Evolutionary conservation across 768 basidiomycete genomes (phyloP).

Genomic region (Suillus ampliporus): DNA sequence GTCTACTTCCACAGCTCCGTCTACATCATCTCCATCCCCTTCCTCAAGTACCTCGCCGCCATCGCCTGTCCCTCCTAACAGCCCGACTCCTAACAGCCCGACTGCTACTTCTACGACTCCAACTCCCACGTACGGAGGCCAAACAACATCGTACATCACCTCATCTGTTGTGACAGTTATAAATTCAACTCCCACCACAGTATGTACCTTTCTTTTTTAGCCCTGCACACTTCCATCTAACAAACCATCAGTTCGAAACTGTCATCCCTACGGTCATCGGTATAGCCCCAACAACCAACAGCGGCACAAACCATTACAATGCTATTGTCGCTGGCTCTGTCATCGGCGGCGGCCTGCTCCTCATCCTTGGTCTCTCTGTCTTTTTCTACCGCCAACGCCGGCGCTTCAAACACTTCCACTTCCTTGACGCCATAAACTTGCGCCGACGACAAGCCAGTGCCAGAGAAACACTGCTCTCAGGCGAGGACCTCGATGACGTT

Average conservation of each 20-base stretch:
- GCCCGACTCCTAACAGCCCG: conserved; percentile 8
- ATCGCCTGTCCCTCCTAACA: not conserved
- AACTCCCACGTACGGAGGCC: conserved; percentile 13
- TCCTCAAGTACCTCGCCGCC: conserved; percentile 4
- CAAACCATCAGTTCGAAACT: conserved; percentile 19
- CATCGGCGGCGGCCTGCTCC: conserved; percentile 41
- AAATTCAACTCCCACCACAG: conserved; percentile 20
- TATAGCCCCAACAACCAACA: not conserved
- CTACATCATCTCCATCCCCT: conserved; percentile 8
- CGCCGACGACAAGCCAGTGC: conserved; percentile 24
- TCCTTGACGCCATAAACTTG: conserved; percentile 34
- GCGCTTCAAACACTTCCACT: conserved; percentile 39
- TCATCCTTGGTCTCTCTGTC: conserved; percentile 41
- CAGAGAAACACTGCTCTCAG: conserved; percentile 30
- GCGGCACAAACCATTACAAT: conserved; percentile 33
- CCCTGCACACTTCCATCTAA: not conserved
- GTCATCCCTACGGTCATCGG: conserved; percentile 27
- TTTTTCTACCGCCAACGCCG: conserved; percentile 46
- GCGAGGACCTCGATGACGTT: conserved; percentile 28
- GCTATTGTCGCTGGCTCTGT: conserved; percentile 50
- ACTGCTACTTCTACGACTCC: conserved; percentile 5
- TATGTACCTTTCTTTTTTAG: conserved; percentile 18
- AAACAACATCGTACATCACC: conserved; percentile 14
- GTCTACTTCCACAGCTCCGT: not conserved
- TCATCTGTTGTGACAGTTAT: conserved; percentile 25